phyloP scores from a whole-genome alignment of 2,329 filamentous ascomycete genomes.

The Hypoxylon sp. region DNA sequence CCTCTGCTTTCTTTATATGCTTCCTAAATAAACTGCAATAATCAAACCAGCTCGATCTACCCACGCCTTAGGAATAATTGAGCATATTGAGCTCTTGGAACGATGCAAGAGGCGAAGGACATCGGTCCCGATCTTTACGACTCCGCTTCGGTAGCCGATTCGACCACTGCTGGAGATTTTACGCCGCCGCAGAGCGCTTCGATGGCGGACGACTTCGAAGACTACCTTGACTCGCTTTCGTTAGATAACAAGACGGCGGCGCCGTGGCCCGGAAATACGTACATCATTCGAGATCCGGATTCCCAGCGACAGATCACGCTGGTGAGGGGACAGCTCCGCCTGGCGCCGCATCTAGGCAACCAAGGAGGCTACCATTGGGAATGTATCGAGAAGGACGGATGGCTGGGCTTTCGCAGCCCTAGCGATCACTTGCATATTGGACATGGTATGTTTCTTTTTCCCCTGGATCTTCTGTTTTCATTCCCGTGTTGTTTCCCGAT shows the following conservation, averaged over 20 bases:
- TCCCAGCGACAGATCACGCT: background rate
- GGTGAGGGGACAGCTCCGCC: background rate
- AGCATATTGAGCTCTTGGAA: background rate
- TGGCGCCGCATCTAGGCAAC: conserved; percentile 1
- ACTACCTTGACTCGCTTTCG: background rate
- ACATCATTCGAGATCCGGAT: conserved; percentile 4
- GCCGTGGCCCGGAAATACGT: conserved; percentile 4
- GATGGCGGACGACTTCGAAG: background rate
- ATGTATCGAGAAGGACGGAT: conserved; percentile 18
- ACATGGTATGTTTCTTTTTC: too few relatives aligned
- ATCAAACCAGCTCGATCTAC: background rate
- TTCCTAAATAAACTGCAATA: background rate
- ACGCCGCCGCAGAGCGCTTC: background rate
- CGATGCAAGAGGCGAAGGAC: background rate
- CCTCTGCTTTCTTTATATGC: background rate
- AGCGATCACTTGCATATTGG: background rate
- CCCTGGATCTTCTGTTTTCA: too few relatives aligned
- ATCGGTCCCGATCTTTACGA: background rate
- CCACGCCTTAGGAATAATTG: background rate
- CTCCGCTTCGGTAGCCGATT: background rate
- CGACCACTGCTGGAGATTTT: background rate
- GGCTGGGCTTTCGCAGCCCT: conserved; percentile 12
- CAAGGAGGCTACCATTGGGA: conserved; percentile 19
- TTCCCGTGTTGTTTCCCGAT: too few relatives aligned
- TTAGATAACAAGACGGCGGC: background rate